Base-by-base conservation (phyloP, 2,329 filamentous ascomycete genomes). In the Aspergillus awamori region DNA sequence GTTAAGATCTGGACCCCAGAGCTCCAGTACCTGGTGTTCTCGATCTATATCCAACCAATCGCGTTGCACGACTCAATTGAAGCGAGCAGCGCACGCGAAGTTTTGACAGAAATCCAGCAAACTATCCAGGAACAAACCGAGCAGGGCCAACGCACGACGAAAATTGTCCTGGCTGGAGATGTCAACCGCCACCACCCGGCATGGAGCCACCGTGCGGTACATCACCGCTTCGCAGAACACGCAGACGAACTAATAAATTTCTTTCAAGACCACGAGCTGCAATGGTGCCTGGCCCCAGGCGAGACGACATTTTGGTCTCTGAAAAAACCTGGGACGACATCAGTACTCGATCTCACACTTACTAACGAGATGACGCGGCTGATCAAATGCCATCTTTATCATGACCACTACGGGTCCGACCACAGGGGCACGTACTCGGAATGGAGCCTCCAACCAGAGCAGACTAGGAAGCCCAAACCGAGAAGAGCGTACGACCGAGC, bases 401-500 rank as follows among this genome's bases (percentile, higher is more conserved):
- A 65, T 36, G 63, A 70, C 11, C 64, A 69, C 59, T 69, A 71
- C 30, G 58, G 69, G 17, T 70, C 65, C 0, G 64, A 69, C 60
- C 60, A 71, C 49, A 57, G 57, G 3, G 63, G 54, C 11, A 71
- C 56, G 6, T 69, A 69, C 58, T 68, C 68, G 5, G 59, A 69
- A 56, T 69, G 58, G 63, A 49, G 55, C 30, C 61, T 68, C 1
- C 48, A 53, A 39, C 15, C 60, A 24, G 38, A 58, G 15, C 11
- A 13, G 13, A 59, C 38, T 6, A 22, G 20, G 39, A 55, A 30
- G 30, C 24, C 38, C 2, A 65, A 67, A 33, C 43, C 51, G 10
- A 62, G 41, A 41, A 63, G 58, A 48, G 62, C 48, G 22, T 68
- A 65, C 26, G 54, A 65, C 15, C 53, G 60, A 24, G 61, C 59